phyloP scores from a whole-genome alignment of 768 basidiomycete genomes.

The Fistulinella prunicolor region DNA sequence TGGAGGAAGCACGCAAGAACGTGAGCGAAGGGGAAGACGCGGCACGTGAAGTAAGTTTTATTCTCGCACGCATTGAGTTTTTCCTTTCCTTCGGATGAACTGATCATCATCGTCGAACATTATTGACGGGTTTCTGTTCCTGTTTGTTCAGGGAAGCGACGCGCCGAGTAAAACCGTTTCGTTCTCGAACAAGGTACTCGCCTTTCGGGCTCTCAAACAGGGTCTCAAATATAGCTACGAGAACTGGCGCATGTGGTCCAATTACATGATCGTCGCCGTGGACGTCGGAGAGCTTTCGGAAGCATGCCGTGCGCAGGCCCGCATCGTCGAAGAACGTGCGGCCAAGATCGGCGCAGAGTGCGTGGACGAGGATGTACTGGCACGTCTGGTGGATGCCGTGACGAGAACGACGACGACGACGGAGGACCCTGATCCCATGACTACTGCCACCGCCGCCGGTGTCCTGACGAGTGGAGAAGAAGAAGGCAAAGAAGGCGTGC shows the following conservation, averaged over 20 bases:
- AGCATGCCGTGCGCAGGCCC: conserved; percentile 75
- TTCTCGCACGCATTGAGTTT: neutral
- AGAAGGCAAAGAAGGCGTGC: neutral
- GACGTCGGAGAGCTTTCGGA: conserved; percentile 93
- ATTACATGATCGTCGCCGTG: conserved; percentile 92
- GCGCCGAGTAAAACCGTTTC: conserved; percentile 38
- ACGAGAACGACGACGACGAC: conserved; percentile 50
- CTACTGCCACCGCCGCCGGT: neutral
- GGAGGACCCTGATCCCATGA: conserved; percentile 30
- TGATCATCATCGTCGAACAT: too few species aligned
- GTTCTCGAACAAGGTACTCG: conserved; percentile 78
- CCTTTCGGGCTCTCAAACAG: conserved; percentile 89
- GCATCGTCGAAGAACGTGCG: conserved; percentile 63
- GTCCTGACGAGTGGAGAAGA: conserved; percentile 11
- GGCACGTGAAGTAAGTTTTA: conserved; percentile 22
- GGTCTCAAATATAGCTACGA: conserved; percentile 82
- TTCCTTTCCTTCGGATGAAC: neutral
- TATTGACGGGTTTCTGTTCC: conserved; percentile 13
- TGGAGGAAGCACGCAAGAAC: conserved; percentile 47
- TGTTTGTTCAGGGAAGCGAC: conserved; percentile 22
- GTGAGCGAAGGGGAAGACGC: conserved; percentile 29
- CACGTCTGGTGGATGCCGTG: conserved; percentile 85
- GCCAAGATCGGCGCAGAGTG: conserved; percentile 46
- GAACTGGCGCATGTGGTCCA: conserved; percentile 98
- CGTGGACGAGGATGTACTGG: conserved; percentile 86